Conservation (phyloP, 2,329 filamentous ascomycete species). For the Aspergillus carbonarius region DNA sequence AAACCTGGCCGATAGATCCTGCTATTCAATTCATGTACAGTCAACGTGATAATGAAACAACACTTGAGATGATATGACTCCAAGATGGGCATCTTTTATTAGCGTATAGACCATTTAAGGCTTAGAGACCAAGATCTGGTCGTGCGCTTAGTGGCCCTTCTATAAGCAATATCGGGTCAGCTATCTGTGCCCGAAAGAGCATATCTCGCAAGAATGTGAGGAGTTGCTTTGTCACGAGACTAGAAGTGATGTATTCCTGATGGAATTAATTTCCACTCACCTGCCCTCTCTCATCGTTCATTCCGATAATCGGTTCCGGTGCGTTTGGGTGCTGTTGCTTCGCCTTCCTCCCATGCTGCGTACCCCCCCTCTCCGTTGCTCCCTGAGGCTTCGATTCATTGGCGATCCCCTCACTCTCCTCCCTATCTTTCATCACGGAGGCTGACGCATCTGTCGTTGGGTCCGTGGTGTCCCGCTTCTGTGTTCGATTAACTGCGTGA, state of each 20-base stretch:
- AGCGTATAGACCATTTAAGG: neutral
- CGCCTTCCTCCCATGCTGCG: conserved; percentile 38
- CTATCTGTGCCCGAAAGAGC: neutral
- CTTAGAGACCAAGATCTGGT: neutral
- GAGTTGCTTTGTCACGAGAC: neutral
- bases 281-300: conserved; percentile 52
- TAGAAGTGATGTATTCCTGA: neutral
- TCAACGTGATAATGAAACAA: conserved; percentile 21
- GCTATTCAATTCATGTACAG: conserved; percentile 26
- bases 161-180: neutral
- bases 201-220: neutral
- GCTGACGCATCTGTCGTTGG: conserved; percentile 29
- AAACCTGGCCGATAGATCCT: conserved; percentile 68
- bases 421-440: conserved; percentile 34
- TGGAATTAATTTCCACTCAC: conserved; percentile 30
- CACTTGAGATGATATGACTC: conserved; percentile 6
- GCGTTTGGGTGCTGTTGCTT: conserved; percentile 52
- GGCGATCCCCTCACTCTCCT: conserved; percentile 27
- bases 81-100: neutral
- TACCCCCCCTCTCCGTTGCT: conserved; percentile 42
- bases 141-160: neutral
- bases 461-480: conserved; percentile 35
- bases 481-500: conserved; percentile 31
- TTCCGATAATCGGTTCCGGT: conserved; percentile 54
- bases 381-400: conserved; percentile 42